phyloP scores from a whole-genome alignment of 805 yeast genomes.

The Ogataea zsoltii region DNA sequence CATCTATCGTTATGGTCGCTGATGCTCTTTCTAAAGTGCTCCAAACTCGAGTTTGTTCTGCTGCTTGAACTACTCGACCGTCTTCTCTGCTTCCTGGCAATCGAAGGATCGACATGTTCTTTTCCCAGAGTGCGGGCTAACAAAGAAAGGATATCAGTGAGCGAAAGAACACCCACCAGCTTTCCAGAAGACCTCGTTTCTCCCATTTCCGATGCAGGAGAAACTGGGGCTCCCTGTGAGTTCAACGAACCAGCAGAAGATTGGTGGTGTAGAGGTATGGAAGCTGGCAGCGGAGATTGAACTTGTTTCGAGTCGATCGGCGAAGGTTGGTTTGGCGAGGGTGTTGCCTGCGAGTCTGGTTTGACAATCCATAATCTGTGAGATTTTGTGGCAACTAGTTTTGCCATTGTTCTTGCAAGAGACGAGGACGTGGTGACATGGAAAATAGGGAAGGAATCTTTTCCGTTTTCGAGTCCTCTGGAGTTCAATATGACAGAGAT shows the following conservation, averaged over 20 bases:
- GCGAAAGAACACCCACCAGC: constrained; percentile 85
- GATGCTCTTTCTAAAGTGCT: constrained; percentile 45
- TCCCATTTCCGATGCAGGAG: constrained; percentile 25
- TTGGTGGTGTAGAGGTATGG: constrained; percentile 19
- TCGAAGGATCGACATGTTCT: constrained; percentile 71
- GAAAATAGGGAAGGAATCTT: constrained; percentile 95
- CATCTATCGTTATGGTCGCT: constrained; percentile 36
- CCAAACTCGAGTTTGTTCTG: constrained; percentile 39
- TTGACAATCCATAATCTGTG: constrained; percentile 88
- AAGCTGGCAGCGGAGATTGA: constrained; percentile 15
- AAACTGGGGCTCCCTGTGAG: constrained; percentile 2
- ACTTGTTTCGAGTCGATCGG: constrained; percentile 17
- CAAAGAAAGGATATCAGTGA: constrained; percentile 84
- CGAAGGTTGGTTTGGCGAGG: constrained; percentile 19
- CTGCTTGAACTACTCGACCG: constrained; percentile 49
- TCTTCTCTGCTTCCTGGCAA: constrained; percentile 88
- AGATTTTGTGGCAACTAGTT: constrained; percentile 90
- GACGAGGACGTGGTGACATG: constrained; percentile 82
- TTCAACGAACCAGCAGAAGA: constrained; percentile 8
- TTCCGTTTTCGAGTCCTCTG: constrained; percentile 91
- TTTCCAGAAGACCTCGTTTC: constrained; percentile 66
- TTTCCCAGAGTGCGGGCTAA: constrained; percentile 76
- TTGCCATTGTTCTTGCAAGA: constrained; percentile 87
- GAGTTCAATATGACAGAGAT: constrained; percentile 81
- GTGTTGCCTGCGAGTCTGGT: constrained; percentile 36